Conservation (phyloP, 148 eudicot genomes). For the Chenopodium quinoa region DNA sequence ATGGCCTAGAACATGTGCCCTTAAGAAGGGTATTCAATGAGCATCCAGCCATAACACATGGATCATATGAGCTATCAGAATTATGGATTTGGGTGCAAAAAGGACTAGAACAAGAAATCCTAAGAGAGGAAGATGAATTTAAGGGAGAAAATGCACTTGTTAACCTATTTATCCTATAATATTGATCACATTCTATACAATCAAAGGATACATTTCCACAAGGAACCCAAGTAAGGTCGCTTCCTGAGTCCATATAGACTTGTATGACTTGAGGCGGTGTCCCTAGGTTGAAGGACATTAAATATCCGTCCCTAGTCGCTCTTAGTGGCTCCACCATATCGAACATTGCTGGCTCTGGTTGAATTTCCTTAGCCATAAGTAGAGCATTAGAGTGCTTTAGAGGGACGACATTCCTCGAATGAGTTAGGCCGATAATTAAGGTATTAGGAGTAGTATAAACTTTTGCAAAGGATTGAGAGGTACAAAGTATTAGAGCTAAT, state of each 20-base stretch:
- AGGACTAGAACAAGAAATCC: slow-evolving; percentile 44
- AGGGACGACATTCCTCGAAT: slow-evolving; percentile 31
- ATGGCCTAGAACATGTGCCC: slow-evolving; percentile 55
- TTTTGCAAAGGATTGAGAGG: slow-evolving; percentile 31
- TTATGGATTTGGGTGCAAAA: slow-evolving; percentile 52
- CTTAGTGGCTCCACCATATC: slow-evolving; percentile 51
- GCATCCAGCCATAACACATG: slow-evolving; percentile 55
- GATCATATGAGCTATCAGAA: slow-evolving; percentile 48
- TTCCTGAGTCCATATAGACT: slow-evolving; percentile 62
- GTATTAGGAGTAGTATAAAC: slow-evolving; percentile 25
- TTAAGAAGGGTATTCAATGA: slow-evolving; percentile 28
- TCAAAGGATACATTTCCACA: slow-evolving; percentile 61
- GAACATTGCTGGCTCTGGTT: slow-evolving; percentile 11
- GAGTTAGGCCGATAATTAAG: slow-evolving; percentile 35
- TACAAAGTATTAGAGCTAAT: neutral
- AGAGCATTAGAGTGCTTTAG: slow-evolving; percentile 20
- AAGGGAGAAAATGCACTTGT: slow-evolving; percentile 43
- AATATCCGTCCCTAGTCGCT: slow-evolving; percentile 56
- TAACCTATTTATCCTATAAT: slow-evolving; percentile 36
- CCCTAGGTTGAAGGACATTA: slow-evolving; percentile 54
- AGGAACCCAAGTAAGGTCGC: slow-evolving; percentile 73
- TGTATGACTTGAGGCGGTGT: slow-evolving; percentile 55
- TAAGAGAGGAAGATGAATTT: slow-evolving; percentile 43
- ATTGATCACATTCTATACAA: slow-evolving; percentile 58
- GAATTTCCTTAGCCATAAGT: neutral